phyloP scores from a whole-genome alignment of 352 stramenopile species.

The Phytophthora foliorum region DNA sequence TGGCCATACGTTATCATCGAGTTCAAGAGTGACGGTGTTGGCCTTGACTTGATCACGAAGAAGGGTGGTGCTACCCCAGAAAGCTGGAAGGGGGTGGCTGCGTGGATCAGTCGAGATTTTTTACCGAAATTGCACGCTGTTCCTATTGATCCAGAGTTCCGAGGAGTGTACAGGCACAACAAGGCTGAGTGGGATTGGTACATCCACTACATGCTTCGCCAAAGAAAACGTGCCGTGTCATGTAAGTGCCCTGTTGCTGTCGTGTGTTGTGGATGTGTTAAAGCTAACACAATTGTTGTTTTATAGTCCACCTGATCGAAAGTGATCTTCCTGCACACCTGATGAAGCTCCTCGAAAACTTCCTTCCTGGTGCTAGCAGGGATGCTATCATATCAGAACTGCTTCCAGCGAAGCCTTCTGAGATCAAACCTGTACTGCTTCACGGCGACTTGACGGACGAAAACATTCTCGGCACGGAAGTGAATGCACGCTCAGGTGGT shows the following conservation, averaged over 20 bases:
- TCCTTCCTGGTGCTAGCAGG: slow-evolving; percentile 49
- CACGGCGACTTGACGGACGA: slow-evolving; percentile 90
- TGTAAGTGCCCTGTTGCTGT: slow-evolving; percentile 56
- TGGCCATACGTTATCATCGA: slow-evolving; percentile 88
- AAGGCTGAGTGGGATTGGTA: slow-evolving; percentile 87
- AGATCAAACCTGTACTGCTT: slow-evolving; percentile 64
- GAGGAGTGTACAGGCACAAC: slow-evolving; percentile 67
- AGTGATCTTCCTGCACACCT: slow-evolving; percentile 67
- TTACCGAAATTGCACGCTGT: slow-evolving; percentile 71
- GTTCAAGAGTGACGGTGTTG: slow-evolving; percentile 61
- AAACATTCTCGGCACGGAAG: slow-evolving; percentile 72
- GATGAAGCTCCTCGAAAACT: slow-evolving; percentile 66
- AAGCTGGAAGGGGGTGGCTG: slow-evolving; percentile 62
- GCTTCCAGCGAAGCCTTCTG: slow-evolving; percentile 43
- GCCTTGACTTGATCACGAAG: slow-evolving; percentile 62
- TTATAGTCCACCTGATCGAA: slow-evolving; percentile 69
- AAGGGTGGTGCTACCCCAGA: slow-evolving; percentile 56
- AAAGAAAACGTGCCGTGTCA: slow-evolving; percentile 66
- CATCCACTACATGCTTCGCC: slow-evolving; percentile 77
- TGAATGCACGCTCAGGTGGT: slow-evolving; percentile 13
- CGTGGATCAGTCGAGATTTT: slow-evolving; percentile 73
- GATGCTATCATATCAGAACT: slow-evolving; percentile 46
- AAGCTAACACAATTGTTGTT: slow-evolving; percentile 20
- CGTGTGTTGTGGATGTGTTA: not conserved
- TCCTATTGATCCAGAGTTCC: slow-evolving; percentile 49